These are phyloP conservation scores for Penicillium bovifimosum DNA, from an alignment of 495 filamentous ascomycete genomes.

Conservation along the genomic window DNA sequence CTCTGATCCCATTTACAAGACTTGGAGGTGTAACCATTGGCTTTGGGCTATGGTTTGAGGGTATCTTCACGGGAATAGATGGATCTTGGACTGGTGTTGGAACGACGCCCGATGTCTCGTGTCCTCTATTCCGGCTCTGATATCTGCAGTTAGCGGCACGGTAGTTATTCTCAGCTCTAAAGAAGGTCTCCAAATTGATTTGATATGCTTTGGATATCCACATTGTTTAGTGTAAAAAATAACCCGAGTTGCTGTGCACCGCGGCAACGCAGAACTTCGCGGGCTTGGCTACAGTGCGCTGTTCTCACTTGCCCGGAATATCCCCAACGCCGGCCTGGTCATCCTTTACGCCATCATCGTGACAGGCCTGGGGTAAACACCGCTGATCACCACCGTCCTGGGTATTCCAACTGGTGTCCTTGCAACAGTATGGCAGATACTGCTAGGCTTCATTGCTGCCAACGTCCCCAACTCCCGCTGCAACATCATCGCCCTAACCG, in stretches of 20 bases:
- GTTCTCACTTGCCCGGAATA: slow-evolving; percentile 19
- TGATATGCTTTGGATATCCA: too few relatives aligned
- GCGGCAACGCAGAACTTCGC: slow-evolving; percentile 21
- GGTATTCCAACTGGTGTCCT: slow-evolving; percentile 32
- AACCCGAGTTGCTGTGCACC: slow-evolving; percentile 14
- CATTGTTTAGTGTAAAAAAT: too few relatives aligned
- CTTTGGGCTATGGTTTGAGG: slow-evolving; percentile 2
- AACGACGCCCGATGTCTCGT: not conserved
- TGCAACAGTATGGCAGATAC: slow-evolving; percentile 24
- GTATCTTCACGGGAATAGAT: not conserved
- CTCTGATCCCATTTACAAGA: slow-evolving; percentile 64
- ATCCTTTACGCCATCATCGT: slow-evolving; percentile 36
- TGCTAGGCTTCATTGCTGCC: slow-evolving; percentile 32
- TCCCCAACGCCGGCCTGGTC: slow-evolving; percentile 32
- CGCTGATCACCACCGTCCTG: slow-evolving; percentile 28
- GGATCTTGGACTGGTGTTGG: slow-evolving; percentile 7
- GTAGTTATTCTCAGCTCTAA: too few relatives aligned
- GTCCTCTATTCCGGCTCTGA: not conserved
- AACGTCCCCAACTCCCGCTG: too few relatives aligned
- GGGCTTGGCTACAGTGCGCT: slow-evolving; percentile 11
- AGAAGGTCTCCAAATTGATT: too few relatives aligned
- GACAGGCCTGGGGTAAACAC: slow-evolving; percentile 30
- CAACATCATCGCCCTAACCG: too few relatives aligned
- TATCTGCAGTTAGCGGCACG: too few relatives aligned
- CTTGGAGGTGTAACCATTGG: slow-evolving; percentile 40